Evolutionary conservation across 1,284 basidiomycete species (phyloP).

Genomic region (Cronartium ribicola): DNA sequence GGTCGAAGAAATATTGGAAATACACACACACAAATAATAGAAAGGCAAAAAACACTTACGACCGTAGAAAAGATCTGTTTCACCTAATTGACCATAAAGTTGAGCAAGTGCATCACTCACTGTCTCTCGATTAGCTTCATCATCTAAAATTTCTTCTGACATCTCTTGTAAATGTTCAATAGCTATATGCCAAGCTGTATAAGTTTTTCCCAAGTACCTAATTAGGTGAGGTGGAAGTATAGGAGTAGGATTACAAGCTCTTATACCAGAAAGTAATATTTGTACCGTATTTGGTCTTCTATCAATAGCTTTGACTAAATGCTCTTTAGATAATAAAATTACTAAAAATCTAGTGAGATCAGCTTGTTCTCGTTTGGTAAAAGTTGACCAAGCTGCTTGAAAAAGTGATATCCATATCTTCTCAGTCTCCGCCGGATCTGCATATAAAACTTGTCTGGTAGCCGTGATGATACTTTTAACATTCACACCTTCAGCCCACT

Average conservation of each 20-base stretch:
- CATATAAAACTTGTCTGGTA: conserved; percentile 75
- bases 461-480: conserved; percentile 66
- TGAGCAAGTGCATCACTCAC: conserved; percentile 89
- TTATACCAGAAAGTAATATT: conserved; percentile 77
- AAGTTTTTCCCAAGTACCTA: conserved; percentile 95
- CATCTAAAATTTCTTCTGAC: conserved; percentile 58
- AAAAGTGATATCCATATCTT: conserved; percentile 87
- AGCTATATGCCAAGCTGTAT: conserved; percentile 87
- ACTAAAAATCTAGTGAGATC: conserved; percentile 88
- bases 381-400: conserved; percentile 78
- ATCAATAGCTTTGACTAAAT: conserved; percentile 81
- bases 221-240: conserved; percentile 88
- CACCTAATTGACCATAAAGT: conserved; percentile 88
- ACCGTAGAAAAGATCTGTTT: conserved; percentile 97
- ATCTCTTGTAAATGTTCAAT: conserved; percentile 70
- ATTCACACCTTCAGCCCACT: conserved; percentile 46
- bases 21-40: not conserved
- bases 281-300: conserved; percentile 92
- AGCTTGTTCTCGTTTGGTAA: conserved; percentile 78
- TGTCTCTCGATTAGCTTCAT: conserved; percentile 72
- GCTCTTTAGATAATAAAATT: conserved; percentile 85
- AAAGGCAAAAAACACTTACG: conserved; percentile 43
- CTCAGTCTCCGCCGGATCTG: conserved; percentile 72
- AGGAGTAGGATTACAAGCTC: conserved; percentile 78
- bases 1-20: not conserved